Conservation (phyloP, 2,329 filamentous ascomycete genomes). For the Passalora sequoiae region DNA sequence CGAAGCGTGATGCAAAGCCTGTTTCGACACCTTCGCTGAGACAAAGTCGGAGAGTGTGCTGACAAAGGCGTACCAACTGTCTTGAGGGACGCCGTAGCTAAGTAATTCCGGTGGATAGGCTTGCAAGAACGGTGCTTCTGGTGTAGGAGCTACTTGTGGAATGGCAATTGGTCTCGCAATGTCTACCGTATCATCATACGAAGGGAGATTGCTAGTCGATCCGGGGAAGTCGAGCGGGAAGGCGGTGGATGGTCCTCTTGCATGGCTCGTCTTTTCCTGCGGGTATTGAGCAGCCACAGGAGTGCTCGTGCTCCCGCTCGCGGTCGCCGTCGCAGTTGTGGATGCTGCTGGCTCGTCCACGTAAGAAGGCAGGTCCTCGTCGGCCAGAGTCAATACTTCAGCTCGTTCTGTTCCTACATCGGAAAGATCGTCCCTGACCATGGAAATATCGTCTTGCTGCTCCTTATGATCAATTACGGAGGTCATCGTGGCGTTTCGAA, state of each 20-base stretch:
- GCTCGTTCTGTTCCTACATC: conserved; percentile 12
- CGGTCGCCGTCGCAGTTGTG: too few relatives aligned
- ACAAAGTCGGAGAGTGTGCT: conserved; percentile 20
- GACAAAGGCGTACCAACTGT: conserved; percentile 18
- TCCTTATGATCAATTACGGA: not conserved
- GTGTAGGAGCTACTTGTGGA: conserved; percentile 12
- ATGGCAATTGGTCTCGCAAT: conserved; percentile 15
- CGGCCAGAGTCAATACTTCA: conserved; percentile 10
- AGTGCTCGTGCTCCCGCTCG: too few relatives aligned
- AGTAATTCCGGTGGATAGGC: conserved; percentile 16
- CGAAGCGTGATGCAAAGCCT: conserved; percentile 20
- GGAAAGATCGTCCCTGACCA: conserved; percentile 12
- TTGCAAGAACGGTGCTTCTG: conserved; percentile 15
- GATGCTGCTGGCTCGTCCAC: conserved; percentile 2
- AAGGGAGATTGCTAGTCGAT: conserved; percentile 10
- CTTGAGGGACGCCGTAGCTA: conserved; percentile 16
- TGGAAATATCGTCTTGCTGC: not conserved
- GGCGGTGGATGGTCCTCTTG: conserved; percentile 12
- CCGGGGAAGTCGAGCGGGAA: conserved; percentile 19
- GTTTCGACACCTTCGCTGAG: conserved; percentile 18
- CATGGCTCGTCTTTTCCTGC: conserved; percentile 3
- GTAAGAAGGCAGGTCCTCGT: conserved; percentile 14
- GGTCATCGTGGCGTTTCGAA: not conserved
- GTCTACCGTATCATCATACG: conserved; percentile 7
- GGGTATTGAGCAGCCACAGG: not conserved